These are phyloP conservation scores for Globisporangium ultimum DNA, from an alignment of 352 stramenopile species.

Conservation along the genomic window DNA sequence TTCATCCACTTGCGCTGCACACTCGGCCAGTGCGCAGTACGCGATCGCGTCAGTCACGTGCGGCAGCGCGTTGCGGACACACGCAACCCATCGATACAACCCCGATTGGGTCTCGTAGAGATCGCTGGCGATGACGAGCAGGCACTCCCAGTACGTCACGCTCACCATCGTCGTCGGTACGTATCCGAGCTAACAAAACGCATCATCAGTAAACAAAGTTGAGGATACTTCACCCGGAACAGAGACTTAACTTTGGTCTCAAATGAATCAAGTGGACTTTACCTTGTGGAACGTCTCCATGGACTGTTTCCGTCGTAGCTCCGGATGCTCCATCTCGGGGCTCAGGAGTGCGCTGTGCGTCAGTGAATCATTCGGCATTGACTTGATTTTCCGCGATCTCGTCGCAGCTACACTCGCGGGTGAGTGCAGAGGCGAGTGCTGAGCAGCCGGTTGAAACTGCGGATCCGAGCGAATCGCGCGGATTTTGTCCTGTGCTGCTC, in stretches of 20 bases:
- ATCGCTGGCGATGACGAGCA: slow-evolving; percentile 35
- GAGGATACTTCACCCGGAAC: neutral
- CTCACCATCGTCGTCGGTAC: slow-evolving; percentile 42
- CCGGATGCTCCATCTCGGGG: slow-evolving; percentile 36
- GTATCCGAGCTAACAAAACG: slow-evolving; percentile 43
- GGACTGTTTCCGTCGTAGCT: slow-evolving; percentile 54
- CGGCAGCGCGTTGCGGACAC: slow-evolving; percentile 37
- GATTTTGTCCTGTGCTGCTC: slow-evolving; percentile 19
- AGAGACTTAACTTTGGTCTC: too few species aligned
- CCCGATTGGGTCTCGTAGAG: slow-evolving; percentile 43
- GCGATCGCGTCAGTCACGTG: slow-evolving; percentile 45
- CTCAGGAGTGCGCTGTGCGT: slow-evolving; percentile 44
- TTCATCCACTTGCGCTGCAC: slow-evolving; percentile 35
- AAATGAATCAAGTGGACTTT: neutral
- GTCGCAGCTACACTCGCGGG: slow-evolving; percentile 1
- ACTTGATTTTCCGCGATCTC: slow-evolving; percentile 13
- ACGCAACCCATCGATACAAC: slow-evolving; percentile 39
- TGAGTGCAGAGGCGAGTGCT: neutral
- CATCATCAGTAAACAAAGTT: neutral
- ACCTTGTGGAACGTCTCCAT: slow-evolving; percentile 58
- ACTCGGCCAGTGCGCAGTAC: slow-evolving; percentile 61
- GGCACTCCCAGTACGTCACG: slow-evolving; percentile 56
- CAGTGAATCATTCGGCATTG: slow-evolving; percentile 10
- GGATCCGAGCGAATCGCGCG: slow-evolving; percentile 21
- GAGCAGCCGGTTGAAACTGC: slow-evolving; percentile 3